Percentiles rank a stretch among this genome's conserved stretches.
These are phyloP conservation scores for Pachysolen tannophilus DNA, from an alignment of 805 yeast genomes.

Conservation along the genomic window DNA sequence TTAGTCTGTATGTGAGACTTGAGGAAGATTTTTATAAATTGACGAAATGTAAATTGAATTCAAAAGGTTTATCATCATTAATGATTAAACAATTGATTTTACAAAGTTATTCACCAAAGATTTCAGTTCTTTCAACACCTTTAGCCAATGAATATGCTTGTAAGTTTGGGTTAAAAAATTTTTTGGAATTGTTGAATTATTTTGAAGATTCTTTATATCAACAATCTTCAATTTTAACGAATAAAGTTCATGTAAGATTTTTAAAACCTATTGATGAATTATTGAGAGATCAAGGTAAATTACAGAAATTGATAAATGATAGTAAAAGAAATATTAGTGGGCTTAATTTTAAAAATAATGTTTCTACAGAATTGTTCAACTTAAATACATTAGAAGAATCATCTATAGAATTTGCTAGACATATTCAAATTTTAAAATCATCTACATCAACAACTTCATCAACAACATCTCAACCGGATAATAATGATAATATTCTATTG, in stretches of 20 bases:
- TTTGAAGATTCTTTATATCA: conserved; percentile 18
- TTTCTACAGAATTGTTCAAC: conserved; percentile 17
- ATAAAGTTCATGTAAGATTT: conserved; percentile 17
- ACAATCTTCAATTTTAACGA: neutral
- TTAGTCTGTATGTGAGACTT: too few species aligned
- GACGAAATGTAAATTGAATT: conserved; percentile 12
- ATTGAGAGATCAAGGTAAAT: conserved; percentile 16
- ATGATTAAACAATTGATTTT: conserved; percentile 19
- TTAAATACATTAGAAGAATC: conserved; percentile 11
- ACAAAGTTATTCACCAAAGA: conserved; percentile 23
- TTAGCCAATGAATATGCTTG: conserved; percentile 16
- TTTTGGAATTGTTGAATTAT: conserved; percentile 17
- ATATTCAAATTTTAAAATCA: conserved; percentile 3
- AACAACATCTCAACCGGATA: too few species aligned
- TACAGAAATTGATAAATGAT: conserved; percentile 6
- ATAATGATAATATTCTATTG: conserved; percentile 15
- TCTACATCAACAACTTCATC: too few species aligned
- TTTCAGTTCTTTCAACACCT: conserved; percentile 20
- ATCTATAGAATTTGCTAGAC: conserved; percentile 4
- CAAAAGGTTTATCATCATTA: conserved; percentile 21
- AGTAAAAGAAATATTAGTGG: conserved; percentile 9
- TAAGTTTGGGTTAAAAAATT: conserved; percentile 12
- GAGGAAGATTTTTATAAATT: too few species aligned
- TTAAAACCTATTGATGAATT: conserved; percentile 18
- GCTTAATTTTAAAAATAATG: neutral